Conservation (phyloP, 495 filamentous ascomycete genomes). For the Penicillium canescens region DNA sequence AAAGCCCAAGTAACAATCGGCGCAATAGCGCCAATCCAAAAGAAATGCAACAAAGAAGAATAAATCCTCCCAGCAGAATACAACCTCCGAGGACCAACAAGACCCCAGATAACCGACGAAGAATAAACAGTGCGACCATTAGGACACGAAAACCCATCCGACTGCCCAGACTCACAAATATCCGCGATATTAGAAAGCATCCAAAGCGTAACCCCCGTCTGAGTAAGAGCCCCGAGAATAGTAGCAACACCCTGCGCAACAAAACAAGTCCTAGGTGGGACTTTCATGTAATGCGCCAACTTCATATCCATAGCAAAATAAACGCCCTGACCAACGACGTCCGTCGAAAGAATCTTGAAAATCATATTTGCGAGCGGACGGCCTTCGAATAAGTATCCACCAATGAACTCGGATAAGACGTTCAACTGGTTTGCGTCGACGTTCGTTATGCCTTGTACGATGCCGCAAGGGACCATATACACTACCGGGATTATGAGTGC, state of each 20-base stretch:
- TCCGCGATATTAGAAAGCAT: constrained; percentile 39
- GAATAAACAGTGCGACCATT: constrained; percentile 43
- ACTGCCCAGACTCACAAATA: constrained; percentile 33
- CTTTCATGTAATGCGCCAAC: constrained; percentile 42
- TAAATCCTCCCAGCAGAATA: constrained; percentile 24
- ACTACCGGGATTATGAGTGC: constrained; percentile 70
- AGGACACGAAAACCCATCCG: constrained; percentile 42
- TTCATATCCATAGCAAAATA: constrained; percentile 45
- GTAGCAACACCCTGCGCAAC: constrained; percentile 39
- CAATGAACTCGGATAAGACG: constrained; percentile 38
- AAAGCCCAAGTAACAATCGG: constrained; percentile 28
- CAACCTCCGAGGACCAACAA: constrained; percentile 37
- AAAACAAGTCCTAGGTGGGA: constrained; percentile 41
- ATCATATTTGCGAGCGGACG: constrained; percentile 39
- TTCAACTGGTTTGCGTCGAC: constrained; percentile 64
- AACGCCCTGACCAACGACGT: constrained; percentile 28
- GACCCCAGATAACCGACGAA: constrained; percentile 39
- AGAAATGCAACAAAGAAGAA: constrained; percentile 31
- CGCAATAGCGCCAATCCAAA: constrained; percentile 38
- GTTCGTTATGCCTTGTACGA: constrained; percentile 86
- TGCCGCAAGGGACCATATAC: constrained; percentile 82
- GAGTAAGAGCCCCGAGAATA: constrained; percentile 38
- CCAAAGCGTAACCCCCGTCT: constrained; percentile 43
- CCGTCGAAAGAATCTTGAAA: constrained; percentile 23
- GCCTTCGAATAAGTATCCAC: constrained; percentile 35